Conservation (phyloP, 352 stramenopile genomes). For the Pythium graminicola region DNA sequence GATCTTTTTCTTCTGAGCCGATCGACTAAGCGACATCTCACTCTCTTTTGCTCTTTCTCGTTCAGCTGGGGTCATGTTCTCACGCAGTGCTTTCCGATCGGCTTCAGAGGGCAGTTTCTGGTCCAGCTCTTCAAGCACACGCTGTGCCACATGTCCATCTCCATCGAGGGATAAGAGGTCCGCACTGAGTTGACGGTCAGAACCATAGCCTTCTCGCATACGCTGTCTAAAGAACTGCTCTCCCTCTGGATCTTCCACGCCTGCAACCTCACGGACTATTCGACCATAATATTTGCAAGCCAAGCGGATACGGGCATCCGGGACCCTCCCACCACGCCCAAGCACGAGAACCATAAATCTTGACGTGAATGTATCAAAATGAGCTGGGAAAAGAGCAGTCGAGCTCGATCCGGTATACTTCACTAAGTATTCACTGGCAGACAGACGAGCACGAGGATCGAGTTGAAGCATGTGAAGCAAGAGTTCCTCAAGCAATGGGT, state of each 20-base stretch:
- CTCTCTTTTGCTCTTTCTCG: slow-evolving; percentile 43
- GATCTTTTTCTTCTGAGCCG: slow-evolving; percentile 79
- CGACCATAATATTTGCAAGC: slow-evolving; percentile 91
- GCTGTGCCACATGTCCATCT: slow-evolving; percentile 58
- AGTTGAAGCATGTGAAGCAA: slow-evolving; percentile 93
- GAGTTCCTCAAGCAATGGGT: slow-evolving; percentile 82
- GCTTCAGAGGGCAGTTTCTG: slow-evolving; percentile 11
- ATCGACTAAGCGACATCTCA: slow-evolving; percentile 70
- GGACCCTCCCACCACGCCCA: slow-evolving; percentile 70
- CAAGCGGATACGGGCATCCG: slow-evolving; percentile 90
- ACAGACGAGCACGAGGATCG: slow-evolving; percentile 81
- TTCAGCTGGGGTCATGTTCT: slow-evolving; percentile 10
- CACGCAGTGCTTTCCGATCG: slow-evolving; percentile 1
- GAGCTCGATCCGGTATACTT: slow-evolving; percentile 59
- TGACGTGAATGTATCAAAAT: slow-evolving; percentile 88
- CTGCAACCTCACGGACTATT: slow-evolving; percentile 87
- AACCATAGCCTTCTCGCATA: slow-evolving; percentile 78
- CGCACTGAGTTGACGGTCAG: slow-evolving; percentile 44
- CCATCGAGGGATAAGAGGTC: slow-evolving; percentile 39
- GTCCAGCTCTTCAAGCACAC: slow-evolving; percentile 60
- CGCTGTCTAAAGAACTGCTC: slow-evolving; percentile 86
- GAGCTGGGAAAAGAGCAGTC: slow-evolving; percentile 61
- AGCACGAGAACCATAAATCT: slow-evolving; percentile 85
- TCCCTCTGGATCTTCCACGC: slow-evolving; percentile 87
- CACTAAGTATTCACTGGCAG: slow-evolving; percentile 84